Base-by-base conservation (phyloP, 768 basidiomycete genomes). In the Tylopilus plumbeoviolaceoides region DNA sequence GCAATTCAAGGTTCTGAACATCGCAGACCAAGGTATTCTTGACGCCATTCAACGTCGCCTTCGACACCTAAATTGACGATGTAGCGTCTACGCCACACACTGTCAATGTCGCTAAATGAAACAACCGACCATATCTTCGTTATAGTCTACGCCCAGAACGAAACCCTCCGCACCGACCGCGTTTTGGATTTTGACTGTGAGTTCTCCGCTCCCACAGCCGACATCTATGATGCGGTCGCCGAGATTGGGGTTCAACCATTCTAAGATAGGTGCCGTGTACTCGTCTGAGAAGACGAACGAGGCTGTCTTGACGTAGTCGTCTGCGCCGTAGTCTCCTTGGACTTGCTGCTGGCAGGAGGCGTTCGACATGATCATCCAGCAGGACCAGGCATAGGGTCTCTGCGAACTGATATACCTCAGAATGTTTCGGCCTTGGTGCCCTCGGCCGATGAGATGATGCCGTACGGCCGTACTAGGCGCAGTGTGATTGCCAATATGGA, bases 161-260 rank as follows among this genome's bases (percentile, higher is more conserved):
- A 75, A 41, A 0, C 89, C 85, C 7, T 71, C 75, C 41, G 57
- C 39, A 21, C 58, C 73, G 6, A 93, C 87, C 15, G 75, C 59
- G 12, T 75, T 64, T 44, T 78, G 73, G 28, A 95, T 73, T 50
- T 77, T 69, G 44, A 78, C 57, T 0, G 87, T 89, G 14, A 93
- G 70, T 57, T 93, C 86, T 0, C 90, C 91, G 42, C 84, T 90
- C 17, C 92, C 91, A 62, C 91, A 93, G 3, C 91, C 91, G 41
- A 91, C 69, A 60, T 91, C 89, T 53, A 87, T 72, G 42, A 92
- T 84, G 45, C 74, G 74, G 59, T 91, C 85, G 1, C 89, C 89
- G 0, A 80, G 76, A 56, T 78, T 58, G 0, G 88, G 75, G n/a
- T 78, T 68, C 11, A 93, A 75, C 27, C 89, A 72, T 3, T 75